Evolutionary conservation across 805 yeast genomes (phyloP).

Genomic region (Ogataea henricii): DNA sequence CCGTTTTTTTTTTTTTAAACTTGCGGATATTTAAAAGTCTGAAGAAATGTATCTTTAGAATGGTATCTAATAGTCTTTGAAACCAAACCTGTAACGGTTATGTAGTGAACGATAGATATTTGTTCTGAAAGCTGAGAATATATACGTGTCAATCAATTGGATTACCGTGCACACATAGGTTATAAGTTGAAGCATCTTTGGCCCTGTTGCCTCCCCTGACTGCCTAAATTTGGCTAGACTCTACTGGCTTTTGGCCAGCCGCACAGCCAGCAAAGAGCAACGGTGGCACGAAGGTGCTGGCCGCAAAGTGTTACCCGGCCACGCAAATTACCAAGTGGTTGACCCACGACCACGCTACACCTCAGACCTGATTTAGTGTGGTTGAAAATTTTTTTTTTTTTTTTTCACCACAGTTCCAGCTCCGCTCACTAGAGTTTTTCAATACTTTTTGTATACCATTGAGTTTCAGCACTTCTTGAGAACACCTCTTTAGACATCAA

Average conservation of each 20-base stretch:
- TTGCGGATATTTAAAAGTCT: background rate
- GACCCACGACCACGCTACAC: background rate
- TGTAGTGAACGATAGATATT: no score
- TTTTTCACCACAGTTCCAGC: background rate
- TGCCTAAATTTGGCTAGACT: background rate
- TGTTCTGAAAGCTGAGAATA: no score
- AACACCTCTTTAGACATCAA: background rate
- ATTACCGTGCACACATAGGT: no score
- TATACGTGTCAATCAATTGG: no score
- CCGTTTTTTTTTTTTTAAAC: background rate
- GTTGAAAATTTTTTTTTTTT: constrained; percentile 9
- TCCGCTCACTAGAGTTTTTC: background rate
- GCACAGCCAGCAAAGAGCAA: constrained; percentile 2
- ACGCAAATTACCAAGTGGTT: constrained; percentile 5
- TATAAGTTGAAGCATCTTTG: no score
- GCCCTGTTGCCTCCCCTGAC: background rate
- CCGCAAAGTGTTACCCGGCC: constrained; percentile 15
- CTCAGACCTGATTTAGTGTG: constrained; percentile 2
- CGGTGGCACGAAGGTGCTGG: constrained; percentile 9
- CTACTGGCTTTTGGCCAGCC: background rate
- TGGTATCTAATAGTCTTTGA: no score
- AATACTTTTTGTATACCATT: background rate
- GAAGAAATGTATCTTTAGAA: no score
- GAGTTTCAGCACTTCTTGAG: background rate
- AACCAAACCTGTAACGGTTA: no score